Percentiles rank a stretch among this genome's conserved stretches.
Evolutionary conservation across 768 basidiomycete species (phyloP).

Genomic region (Sarcodon sp.): DNA sequence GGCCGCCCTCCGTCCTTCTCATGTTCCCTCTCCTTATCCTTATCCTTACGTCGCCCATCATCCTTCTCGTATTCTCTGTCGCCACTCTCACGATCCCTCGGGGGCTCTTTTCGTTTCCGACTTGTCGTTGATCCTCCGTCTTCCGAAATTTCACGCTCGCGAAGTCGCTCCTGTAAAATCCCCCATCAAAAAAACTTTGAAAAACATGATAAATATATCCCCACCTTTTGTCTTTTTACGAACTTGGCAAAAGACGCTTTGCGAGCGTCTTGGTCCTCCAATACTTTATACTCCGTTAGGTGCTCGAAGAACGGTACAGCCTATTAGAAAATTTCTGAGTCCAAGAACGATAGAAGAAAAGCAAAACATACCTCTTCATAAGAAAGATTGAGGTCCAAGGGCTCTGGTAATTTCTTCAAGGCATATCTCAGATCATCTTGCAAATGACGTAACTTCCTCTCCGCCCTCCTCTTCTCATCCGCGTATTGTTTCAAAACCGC

Average conservation of each 20-base stretch:
- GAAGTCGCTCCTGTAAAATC: conserved; percentile 53
- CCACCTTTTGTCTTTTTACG: conserved; percentile 81
- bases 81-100: conserved; percentile 12
- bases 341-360: not conserved
- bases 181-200: not conserved
- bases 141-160: conserved; percentile 49
- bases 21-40: conserved; percentile 21
- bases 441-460: conserved; percentile 73
- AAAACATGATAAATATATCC: conserved; percentile 5
- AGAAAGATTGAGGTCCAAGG: conserved; percentile 58
- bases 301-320: conserved; percentile 66
- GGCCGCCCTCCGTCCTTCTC: conserved; percentile 23
- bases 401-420: conserved; percentile 76
- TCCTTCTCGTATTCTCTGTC: conserved; percentile 34
- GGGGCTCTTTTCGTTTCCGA: conserved; percentile 68
- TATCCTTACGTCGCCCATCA: conserved; percentile 20
- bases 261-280: conserved; percentile 81
- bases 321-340: conserved; percentile 22
- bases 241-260: conserved; percentile 79
- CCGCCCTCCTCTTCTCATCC: conserved; percentile 78
- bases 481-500: conserved; percentile 62
- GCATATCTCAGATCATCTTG: conserved; percentile 97
- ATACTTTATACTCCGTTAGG: conserved; percentile 74
- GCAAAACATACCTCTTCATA: conserved; percentile 67
- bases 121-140: conserved; percentile 75